Evolutionary conservation across 257 asterid genomes (phyloP).

Genomic region (Solanum tacnaense): DNA sequence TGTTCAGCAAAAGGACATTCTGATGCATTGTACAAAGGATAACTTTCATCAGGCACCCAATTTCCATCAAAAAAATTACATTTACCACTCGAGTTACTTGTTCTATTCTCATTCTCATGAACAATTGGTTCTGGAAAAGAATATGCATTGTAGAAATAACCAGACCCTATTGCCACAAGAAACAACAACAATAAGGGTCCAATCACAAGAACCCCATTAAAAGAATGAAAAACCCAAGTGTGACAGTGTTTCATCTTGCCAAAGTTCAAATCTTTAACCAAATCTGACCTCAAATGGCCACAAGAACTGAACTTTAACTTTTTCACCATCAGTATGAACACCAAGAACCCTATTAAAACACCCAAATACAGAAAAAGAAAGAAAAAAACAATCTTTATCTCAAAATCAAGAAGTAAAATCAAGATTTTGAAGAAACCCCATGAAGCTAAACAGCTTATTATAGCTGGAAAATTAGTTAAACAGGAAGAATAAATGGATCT

Average conservation of each 20-base stretch:
- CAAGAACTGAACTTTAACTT: conserved; percentile 18
- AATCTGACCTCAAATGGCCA: conserved; percentile 28
- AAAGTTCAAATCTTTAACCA: conserved; percentile 26
- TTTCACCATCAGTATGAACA: conserved; percentile 23
- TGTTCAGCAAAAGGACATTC: conserved; percentile 65
- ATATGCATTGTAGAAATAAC: conserved; percentile 43
- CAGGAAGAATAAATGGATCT: conserved; percentile 12
- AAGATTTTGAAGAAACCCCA: background rate
- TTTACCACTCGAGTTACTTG: conserved; percentile 5
- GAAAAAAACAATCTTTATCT: background rate
- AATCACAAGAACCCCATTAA: conserved; percentile 43
- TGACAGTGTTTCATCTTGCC: conserved; percentile 33
- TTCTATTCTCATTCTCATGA: conserved; percentile 7
- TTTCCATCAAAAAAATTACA: conserved; percentile 77
- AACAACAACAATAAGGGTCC: conserved; percentile 47
- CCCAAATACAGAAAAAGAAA: background rate
- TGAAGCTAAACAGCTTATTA: background rate
- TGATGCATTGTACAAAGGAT: conserved; percentile 75
- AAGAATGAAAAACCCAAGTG: conserved; percentile 46
- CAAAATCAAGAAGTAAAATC: background rate
- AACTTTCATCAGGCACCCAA: conserved; percentile 71
- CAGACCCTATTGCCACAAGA: conserved; percentile 52
- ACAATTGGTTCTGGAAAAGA: conserved; percentile 27
- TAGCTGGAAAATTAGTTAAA: background rate
- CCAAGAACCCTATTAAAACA: background rate